Evolutionary conservation across 257 asterid genomes (phyloP), one percentile per base, ranked within the genome.

Genomic region (Cordia subcordata): DNA sequence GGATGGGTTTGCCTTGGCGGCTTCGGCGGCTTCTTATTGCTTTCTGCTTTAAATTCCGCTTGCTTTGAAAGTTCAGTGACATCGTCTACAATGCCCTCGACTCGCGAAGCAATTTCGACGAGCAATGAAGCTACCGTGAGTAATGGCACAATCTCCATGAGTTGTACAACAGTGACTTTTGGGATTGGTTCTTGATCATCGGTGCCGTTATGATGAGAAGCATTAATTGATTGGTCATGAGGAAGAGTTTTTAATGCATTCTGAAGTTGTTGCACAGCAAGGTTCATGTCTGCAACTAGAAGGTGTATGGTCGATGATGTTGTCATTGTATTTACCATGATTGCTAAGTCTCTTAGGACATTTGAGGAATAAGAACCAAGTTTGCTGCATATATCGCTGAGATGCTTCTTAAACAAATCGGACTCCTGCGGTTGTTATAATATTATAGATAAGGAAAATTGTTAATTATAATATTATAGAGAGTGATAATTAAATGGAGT

Each of bases 41-140:
- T 75, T 61, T 62, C 69, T 1, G 11, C 78, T 67, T 61, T 67
- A 68, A 89, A 89, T 53, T 79, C 81, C 51, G 87, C 91, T 68
- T 73, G 77, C 33, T 59, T 73, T 21, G 94, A 90, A 53, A 86
- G 64, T 39, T 53, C 82, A 38, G 69, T 62, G 10, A 83, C 86
- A 0, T 75, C 81, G 51, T 68, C 72, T 13, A 72, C 83, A 55
- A 81, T 62, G 32, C 71, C 81, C 58, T 73, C 82, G 4, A 76
- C 80, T 73, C 95, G 80, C 60, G 75, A 70, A 53, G 87, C 86
- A 23, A 86, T 79, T 77, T 88, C 96, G 39, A 74, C 68, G 64
- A 85, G 50, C 76, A 81, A 65, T n/a, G 90, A 78, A 10, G 90
- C 76, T 40, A 72, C 49, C 10, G 88, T 80, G 53, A 81, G 75